Conservation (phyloP, 345 rosid species). For the Cardamine chenopodiifolia region DNA sequence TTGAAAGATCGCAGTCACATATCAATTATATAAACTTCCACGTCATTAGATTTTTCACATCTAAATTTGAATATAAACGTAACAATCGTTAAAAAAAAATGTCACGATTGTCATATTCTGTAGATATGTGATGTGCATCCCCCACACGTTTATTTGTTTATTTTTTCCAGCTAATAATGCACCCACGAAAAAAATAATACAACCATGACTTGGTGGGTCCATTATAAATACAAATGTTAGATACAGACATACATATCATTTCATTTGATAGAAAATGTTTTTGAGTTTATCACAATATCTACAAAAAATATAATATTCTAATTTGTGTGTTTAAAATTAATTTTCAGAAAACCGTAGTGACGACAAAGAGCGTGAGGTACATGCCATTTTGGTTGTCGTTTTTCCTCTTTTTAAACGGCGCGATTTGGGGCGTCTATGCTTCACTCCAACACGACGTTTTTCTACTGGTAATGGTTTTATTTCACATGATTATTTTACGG, state of each 20-base stretch:
- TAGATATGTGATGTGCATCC: background rate
- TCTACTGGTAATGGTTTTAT: constrained; percentile 46
- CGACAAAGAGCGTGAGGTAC: constrained; percentile 66
- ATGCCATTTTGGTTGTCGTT: constrained; percentile 80
- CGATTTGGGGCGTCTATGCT: constrained; percentile 65
- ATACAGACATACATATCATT: constrained; percentile 8
- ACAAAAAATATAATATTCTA: background rate
- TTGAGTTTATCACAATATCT: background rate
- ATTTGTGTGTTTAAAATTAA: background rate
- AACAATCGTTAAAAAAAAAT: background rate
- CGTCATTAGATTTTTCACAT: constrained; percentile 25
- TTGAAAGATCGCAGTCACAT: constrained; percentile 24
- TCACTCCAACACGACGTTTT: constrained; percentile 53
- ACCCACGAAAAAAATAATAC: background rate
- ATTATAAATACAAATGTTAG: background rate
- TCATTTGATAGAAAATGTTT: background rate
- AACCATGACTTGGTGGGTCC: constrained; percentile 27
- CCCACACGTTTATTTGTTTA: background rate
- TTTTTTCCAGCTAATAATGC: constrained; percentile 27
- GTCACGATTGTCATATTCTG: background rate
- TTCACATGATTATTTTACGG: background rate
- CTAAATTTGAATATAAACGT: constrained; percentile 9
- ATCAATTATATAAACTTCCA: constrained; percentile 12
- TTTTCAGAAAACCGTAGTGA: constrained; percentile 73
- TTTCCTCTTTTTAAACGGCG: constrained; percentile 70